phyloP scores from a whole-genome alignment of 257 asterid species.

The Jaltomata sinuosa region DNA sequence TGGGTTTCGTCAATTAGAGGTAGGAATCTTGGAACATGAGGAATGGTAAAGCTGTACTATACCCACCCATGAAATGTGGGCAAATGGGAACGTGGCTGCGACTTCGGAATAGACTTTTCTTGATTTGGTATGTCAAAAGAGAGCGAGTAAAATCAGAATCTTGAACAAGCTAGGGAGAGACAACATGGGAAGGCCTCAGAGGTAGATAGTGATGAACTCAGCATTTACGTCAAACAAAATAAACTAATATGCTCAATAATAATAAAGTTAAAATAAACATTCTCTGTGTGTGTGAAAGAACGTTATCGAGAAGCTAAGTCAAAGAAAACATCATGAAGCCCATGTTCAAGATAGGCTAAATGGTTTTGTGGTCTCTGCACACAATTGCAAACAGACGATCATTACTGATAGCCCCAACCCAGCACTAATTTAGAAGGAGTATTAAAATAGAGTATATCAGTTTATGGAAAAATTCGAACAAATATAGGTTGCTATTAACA shows the following conservation, averaged over 20 bases:
- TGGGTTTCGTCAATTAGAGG: constrained; percentile 4
- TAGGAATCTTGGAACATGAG: constrained; percentile 15
- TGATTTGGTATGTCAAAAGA: background rate
- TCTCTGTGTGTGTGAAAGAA: constrained; percentile 12
- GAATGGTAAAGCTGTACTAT: constrained; percentile 16
- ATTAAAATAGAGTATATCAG: background rate
- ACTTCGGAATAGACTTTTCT: constrained; percentile 17
- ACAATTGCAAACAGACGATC: background rate
- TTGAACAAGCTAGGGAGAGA: background rate
- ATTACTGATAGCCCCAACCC: background rate
- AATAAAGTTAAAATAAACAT: background rate
- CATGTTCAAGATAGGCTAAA: constrained; percentile 8
- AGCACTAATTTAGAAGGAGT: background rate
- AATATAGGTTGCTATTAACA: background rate
- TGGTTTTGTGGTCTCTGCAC: background rate
- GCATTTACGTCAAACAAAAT: background rate
- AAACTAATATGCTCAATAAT: background rate
- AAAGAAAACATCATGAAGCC: constrained; percentile 18
- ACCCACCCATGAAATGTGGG: constrained; percentile 10
- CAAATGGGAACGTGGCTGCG: constrained; percentile 37
- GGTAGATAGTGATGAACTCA: background rate
- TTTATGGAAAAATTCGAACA: background rate
- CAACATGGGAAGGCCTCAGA: background rate
- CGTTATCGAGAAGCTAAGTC: constrained; percentile 17
- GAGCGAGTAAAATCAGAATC: constrained; percentile 9